These are phyloP conservation scores for Fusarium illudens DNA, from an alignment of 2,329 filamentous ascomycete species.

Conservation along the genomic window DNA sequence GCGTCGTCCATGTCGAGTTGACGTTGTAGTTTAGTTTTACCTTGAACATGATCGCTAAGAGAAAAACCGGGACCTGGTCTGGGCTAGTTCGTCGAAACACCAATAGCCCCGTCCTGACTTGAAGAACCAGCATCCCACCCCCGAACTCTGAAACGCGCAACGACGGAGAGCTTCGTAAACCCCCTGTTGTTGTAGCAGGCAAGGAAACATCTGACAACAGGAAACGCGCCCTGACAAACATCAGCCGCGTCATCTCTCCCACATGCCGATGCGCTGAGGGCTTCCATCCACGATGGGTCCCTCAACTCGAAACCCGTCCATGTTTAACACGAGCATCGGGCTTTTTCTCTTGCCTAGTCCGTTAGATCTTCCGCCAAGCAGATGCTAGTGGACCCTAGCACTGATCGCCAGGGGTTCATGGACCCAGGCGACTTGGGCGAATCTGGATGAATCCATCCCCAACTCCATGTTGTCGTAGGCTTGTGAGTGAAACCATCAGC, in stretches of 20 bases:
- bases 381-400: slow-evolving; percentile 23
- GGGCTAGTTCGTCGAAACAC: slow-evolving; percentile 21
- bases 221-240: slow-evolving; percentile 25
- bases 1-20: not conserved
- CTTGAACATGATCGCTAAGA: not conserved
- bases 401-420: slow-evolving; percentile 31
- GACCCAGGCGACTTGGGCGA: not conserved
- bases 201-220: slow-evolving; percentile 34
- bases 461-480: slow-evolving; percentile 26
- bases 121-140: slow-evolving; percentile 22
- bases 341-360: slow-evolving; percentile 6
- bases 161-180: slow-evolving; percentile 26
- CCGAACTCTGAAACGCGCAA: slow-evolving; percentile 36
- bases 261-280: slow-evolving; percentile 11
- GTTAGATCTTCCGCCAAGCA: slow-evolving; percentile 40
- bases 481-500: slow-evolving; percentile 37
- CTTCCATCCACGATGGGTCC: slow-evolving; percentile 4
- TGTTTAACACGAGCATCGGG: slow-evolving; percentile 19
- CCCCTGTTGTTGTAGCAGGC: slow-evolving; percentile 12
- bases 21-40: slow-evolving; percentile 10
- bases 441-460: slow-evolving; percentile 17
- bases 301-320: slow-evolving; percentile 36
- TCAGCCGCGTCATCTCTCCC: slow-evolving; percentile 37
- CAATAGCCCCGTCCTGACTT: slow-evolving; percentile 26
- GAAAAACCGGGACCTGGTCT: slow-evolving; percentile 18